These are phyloP conservation scores for Termitomyces sp. DNA, from an alignment of 768 basidiomycete genomes.

Conservation along the genomic window DNA sequence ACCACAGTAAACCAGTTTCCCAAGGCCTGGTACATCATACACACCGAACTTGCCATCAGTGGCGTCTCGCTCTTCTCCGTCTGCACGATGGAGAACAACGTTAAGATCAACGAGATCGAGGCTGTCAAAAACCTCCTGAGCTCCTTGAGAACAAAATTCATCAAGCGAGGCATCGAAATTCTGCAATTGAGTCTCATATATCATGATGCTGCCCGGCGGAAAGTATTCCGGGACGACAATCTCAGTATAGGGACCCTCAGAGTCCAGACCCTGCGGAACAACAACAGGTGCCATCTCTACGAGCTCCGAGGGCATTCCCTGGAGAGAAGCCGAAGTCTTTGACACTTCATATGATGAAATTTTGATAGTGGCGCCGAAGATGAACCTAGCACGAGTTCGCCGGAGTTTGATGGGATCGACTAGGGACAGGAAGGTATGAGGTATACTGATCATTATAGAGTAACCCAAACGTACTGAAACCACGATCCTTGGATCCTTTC, in stretches of 20 bases:
- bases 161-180: slow-evolving; percentile 71
- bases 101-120: slow-evolving; percentile 88
- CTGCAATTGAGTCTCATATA: slow-evolving; percentile 84
- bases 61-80: slow-evolving; percentile 89
- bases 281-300: slow-evolving; percentile 56
- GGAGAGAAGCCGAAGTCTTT: slow-evolving; percentile 48
- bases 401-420: slow-evolving; percentile 83
- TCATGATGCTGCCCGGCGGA: slow-evolving; percentile 93
- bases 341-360: slow-evolving; percentile 56
- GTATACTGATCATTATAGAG: background rate
- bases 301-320: slow-evolving; percentile 69
- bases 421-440: slow-evolving; percentile 24
- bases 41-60: slow-evolving; percentile 76
- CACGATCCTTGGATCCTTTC: slow-evolving; percentile 78
- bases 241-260: slow-evolving; percentile 67
- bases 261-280: slow-evolving; percentile 58
- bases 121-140: slow-evolving; percentile 64
- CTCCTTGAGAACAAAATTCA: slow-evolving; percentile 62
- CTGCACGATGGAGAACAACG: slow-evolving; percentile 77
- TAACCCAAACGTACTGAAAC: slow-evolving; percentile 54
- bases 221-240: slow-evolving; percentile 83
- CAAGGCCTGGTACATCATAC: slow-evolving; percentile 76
- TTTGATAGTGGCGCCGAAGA: slow-evolving; percentile 73
- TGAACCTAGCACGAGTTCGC: slow-evolving; percentile 72
- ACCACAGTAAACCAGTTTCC: slow-evolving; percentile 84